Evolutionary conservation across 2,329 filamentous ascomycete genomes (phyloP).

Genomic region (Alternaria arbusti): DNA sequence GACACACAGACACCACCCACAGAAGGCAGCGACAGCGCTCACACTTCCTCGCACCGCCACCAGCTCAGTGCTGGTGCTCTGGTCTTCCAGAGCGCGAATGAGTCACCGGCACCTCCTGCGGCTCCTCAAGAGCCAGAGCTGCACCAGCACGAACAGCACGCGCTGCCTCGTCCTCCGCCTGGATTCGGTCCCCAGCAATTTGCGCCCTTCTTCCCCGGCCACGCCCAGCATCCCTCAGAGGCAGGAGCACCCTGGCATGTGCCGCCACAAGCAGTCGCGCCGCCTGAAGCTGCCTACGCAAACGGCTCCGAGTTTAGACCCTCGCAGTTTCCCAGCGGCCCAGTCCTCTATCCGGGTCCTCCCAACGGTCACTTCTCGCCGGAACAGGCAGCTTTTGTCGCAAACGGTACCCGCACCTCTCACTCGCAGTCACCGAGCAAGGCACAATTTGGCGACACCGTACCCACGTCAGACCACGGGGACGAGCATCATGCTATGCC

Average conservation of each 20-base stretch:
- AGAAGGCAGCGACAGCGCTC: conserved; percentile 18
- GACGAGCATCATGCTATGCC: conserved; percentile 26
- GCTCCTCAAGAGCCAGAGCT: conserved; percentile 37
- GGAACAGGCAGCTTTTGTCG: conserved; percentile 15
- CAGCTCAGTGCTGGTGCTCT: conserved; percentile 42
- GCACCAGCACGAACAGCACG: conserved; percentile 25
- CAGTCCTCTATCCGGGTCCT: conserved; percentile 21
- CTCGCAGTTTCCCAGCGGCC: conserved; percentile 22
- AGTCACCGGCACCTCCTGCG: conserved; percentile 48
- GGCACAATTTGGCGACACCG: conserved; percentile 33
- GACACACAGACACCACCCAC: conserved; percentile 30
- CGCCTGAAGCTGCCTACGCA: conserved; percentile 30
- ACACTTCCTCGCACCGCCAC: conserved; percentile 26
- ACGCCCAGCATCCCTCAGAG: conserved; percentile 46
- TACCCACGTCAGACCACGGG: conserved; percentile 24
- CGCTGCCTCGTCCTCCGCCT: conserved; percentile 38
- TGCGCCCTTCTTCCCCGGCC: conserved; percentile 40
- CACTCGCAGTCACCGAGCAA: conserved; percentile 45
- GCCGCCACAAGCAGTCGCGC: conserved; percentile 36
- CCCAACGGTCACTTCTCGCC: conserved; percentile 29
- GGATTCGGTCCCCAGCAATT: conserved; percentile 40
- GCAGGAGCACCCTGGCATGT: conserved; percentile 39
- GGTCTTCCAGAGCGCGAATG: conserved; percentile 49
- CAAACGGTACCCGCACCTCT: conserved; percentile 38
- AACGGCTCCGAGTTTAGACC: conserved; percentile 34